Percentiles rank a stretch among this genome's conserved stretches.
These are phyloP conservation scores for Borovskyia barvae DNA, from an alignment of 208 protist species.

Conservation along the genomic window DNA sequence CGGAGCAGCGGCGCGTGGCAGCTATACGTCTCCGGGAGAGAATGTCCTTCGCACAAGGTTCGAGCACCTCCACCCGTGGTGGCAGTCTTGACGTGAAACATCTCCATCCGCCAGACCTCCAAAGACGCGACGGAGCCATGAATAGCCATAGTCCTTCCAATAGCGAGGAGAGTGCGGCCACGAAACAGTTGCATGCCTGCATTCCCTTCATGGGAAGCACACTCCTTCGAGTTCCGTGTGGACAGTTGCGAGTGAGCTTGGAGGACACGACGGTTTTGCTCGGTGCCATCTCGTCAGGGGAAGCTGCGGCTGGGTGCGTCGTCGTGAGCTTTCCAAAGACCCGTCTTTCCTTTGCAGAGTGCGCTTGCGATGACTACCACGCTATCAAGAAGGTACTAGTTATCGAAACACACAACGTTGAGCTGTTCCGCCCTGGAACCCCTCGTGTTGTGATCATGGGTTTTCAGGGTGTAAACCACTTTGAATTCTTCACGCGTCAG, in stretches of 20 bases:
- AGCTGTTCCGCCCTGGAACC: slow-evolving; percentile 65
- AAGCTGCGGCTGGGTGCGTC: slow-evolving; percentile 52
- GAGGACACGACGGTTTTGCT: slow-evolving; percentile 66
- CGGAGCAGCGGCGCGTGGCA: slow-evolving; percentile 45
- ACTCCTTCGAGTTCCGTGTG: slow-evolving; percentile 63
- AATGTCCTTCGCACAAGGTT: background rate
- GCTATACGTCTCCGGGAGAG: slow-evolving; percentile 23
- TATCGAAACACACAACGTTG: slow-evolving; percentile 69
- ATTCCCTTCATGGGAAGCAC: slow-evolving; percentile 75
- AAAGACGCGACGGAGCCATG: background rate
- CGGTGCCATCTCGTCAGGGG: slow-evolving; percentile 40
- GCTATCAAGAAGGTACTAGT: slow-evolving; percentile 69
- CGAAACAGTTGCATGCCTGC: slow-evolving; percentile 4
- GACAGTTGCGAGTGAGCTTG: slow-evolving; percentile 51
- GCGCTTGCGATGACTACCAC: slow-evolving; percentile 54
- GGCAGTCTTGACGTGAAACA: background rate
- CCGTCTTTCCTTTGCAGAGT: slow-evolving; percentile 74
- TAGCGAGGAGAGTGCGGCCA: slow-evolving; percentile 4
- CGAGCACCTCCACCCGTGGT: background rate
- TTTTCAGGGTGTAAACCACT: slow-evolving; percentile 66
- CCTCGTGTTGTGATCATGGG: slow-evolving; percentile 69
- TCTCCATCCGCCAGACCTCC: background rate
- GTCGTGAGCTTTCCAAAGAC: slow-evolving; percentile 54
- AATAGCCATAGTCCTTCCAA: background rate
- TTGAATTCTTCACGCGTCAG: slow-evolving; percentile 85